These are phyloP conservation scores for Botrytis galanthina DNA, from an alignment of 2,329 filamentous ascomycete species.

Conservation along the genomic window DNA sequence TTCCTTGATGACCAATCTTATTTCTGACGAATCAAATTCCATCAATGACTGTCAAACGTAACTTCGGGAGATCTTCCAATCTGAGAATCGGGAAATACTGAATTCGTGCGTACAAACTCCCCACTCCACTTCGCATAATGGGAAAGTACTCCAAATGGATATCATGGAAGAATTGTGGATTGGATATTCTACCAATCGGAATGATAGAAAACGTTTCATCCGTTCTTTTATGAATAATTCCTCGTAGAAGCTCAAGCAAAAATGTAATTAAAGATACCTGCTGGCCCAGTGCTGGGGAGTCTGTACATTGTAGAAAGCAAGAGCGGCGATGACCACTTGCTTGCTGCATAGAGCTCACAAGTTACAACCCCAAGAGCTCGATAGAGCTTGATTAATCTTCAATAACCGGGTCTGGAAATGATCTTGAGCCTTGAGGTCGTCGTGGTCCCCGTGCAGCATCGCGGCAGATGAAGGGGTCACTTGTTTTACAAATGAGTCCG, in stretches of 20 bases:
- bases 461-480: slow-evolving; percentile 3
- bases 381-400: slow-evolving; percentile 10
- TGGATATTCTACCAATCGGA: neutral
- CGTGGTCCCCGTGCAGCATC: neutral
- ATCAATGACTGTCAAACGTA: neutral
- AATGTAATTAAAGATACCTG: neutral
- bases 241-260: neutral
- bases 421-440: neutral
- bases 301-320: neutral
- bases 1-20: slow-evolving; percentile 15
- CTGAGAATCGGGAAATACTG: neutral
- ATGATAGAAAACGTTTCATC: neutral
- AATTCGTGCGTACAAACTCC: neutral
- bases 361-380: neutral
- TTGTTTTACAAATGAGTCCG: neutral
- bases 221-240: neutral
- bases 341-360: neutral
- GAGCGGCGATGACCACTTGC: neutral
- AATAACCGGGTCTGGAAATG: slow-evolving; percentile 4
- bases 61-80: slow-evolving; percentile 16
- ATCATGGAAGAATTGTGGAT: neutral
- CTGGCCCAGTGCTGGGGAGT: neutral
- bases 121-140: slow-evolving; percentile 10
- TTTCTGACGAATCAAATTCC: slow-evolving; percentile 13
- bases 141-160: neutral